Base-by-base conservation (phyloP, 192 early-diverging fungal species). In the Entomortierella parvispora region DNA sequence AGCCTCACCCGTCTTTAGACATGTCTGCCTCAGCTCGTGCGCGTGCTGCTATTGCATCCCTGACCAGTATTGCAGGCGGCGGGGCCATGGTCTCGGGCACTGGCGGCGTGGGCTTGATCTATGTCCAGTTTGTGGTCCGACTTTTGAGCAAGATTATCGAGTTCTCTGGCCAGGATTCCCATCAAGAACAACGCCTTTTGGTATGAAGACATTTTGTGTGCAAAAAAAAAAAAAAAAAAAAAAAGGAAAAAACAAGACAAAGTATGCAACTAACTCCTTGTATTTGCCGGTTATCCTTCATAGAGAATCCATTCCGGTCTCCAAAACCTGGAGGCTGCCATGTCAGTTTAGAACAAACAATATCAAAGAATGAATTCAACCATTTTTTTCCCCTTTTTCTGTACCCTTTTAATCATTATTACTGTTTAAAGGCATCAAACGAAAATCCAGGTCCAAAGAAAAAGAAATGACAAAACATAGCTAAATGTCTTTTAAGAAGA, bases 111-210 rank as follows among this genome's bases (percentile, higher is more conserved):
- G 74, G 74, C 2, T 37, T 77, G 46, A 77, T 77, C 22, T 77
- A 68, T 47, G 55, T 77, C 5, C 74, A 77, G 28, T 77, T 77
- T 46, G 74, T 77, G 37, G 66, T 68, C 18, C 65, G 74, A 11
- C 47, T 77, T 9, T 4, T 77, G 31, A 77, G 60, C 49, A 77
- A 68, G 63, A 77, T 77, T 23, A 63, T 77, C 18, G 74, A 77
- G 32, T 77, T 68, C 68, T 58, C 74, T 6, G 74, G 74, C 44
- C 74, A 40, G 23, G 74, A 77, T 32, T 46, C 65, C 4, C 46
- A 49, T 25, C 74, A 77, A 26, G 74, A 77, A 49, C 74, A 77
- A 48, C 65, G 74, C 4, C 74, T 77, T 26, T 33, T 64, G 60
- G 74, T 68, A 50, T 31, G 66, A 26, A 20, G 33, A 18, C 3